These are phyloP conservation scores for Saccharomycopsis vini DNA, from an alignment of 805 yeast genomes.

Conservation along the genomic window DNA sequence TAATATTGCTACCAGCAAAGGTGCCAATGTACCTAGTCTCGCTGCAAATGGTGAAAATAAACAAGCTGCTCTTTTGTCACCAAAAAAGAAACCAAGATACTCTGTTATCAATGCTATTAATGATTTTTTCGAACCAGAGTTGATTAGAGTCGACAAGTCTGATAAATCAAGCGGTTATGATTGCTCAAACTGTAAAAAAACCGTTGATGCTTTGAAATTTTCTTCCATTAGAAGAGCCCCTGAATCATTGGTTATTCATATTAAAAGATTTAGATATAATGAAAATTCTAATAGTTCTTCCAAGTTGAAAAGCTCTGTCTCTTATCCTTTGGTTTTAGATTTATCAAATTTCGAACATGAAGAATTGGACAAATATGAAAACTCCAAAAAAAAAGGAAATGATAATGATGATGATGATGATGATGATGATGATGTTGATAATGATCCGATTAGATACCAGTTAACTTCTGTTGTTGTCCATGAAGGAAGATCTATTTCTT, in stretches of 20 bases:
- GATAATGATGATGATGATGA: constrained; percentile 10
- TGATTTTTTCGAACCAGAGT: constrained; percentile 79
- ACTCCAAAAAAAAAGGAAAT: not conserved
- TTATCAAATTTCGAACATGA: constrained; percentile 42
- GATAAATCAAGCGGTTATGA: constrained; percentile 66
- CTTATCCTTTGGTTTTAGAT: constrained; percentile 72
- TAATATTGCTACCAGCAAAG: too few relatives aligned
- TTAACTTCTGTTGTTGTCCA: constrained; percentile 82
- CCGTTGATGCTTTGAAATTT: constrained; percentile 70
- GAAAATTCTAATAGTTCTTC: constrained; percentile 58
- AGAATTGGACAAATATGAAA: constrained; percentile 30
- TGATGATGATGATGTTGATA: constrained; percentile 16
- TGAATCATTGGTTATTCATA: constrained; percentile 76
- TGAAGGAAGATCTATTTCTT: constrained; percentile 84
- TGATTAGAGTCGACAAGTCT: constrained; percentile 55
- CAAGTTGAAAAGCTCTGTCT: constrained; percentile 80
- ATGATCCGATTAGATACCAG: constrained; percentile 50
- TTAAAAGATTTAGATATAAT: constrained; percentile 85
- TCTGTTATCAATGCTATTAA: constrained; percentile 66
- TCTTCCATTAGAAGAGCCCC: constrained; percentile 75
- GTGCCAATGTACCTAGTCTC: not conserved
- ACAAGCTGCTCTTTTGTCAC: not conserved
- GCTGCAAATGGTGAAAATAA: not conserved
- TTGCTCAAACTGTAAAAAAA: constrained; percentile 77
- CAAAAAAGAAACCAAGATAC: constrained; percentile 29